Percentiles rank a stretch among this genome's conserved stretches.
These are phyloP conservation scores for Aspergillus persii DNA, from an alignment of 2,329 filamentous ascomycete genomes.

Conservation along the genomic window DNA sequence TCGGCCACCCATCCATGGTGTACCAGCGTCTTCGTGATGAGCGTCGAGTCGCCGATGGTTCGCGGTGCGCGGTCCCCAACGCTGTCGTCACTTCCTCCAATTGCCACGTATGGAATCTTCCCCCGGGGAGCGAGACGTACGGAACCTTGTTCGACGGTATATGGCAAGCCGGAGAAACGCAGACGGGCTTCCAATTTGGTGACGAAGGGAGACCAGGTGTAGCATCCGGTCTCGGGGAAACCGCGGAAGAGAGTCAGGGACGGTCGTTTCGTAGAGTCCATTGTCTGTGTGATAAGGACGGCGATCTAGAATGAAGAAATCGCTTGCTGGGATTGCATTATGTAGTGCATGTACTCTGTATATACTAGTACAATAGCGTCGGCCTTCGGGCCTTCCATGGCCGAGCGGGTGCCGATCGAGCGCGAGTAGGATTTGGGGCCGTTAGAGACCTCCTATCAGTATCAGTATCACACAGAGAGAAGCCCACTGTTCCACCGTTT, in stretches of 20 bases:
- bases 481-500: no score
- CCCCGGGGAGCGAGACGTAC: slow-evolving; percentile 50
- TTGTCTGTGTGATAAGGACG: neutral
- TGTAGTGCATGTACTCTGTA: neutral
- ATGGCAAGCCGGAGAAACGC: slow-evolving; percentile 52
- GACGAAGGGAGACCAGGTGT: slow-evolving; percentile 63
- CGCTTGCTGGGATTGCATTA: neutral
- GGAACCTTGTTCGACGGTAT: slow-evolving; percentile 48
- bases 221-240: slow-evolving; percentile 38
- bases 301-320: no score
- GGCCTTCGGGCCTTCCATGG: neutral
- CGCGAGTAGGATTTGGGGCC: neutral
- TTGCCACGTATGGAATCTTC: slow-evolving; percentile 60
- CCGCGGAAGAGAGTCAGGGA: slow-evolving; percentile 51
- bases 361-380: neutral
- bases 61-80: neutral
- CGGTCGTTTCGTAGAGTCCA: neutral
- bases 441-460: neutral
- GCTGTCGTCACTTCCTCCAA: slow-evolving; percentile 18
- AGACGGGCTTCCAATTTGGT: slow-evolving; percentile 62
- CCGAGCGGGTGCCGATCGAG: neutral
- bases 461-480: no score
- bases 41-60: slow-evolving; percentile 50
- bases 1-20: slow-evolving; percentile 45
- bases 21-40: slow-evolving; percentile 53